These are phyloP conservation scores for Ganoderma meredithae DNA, from an alignment of 1,284 basidiomycete genomes.

Conservation along the genomic window DNA sequence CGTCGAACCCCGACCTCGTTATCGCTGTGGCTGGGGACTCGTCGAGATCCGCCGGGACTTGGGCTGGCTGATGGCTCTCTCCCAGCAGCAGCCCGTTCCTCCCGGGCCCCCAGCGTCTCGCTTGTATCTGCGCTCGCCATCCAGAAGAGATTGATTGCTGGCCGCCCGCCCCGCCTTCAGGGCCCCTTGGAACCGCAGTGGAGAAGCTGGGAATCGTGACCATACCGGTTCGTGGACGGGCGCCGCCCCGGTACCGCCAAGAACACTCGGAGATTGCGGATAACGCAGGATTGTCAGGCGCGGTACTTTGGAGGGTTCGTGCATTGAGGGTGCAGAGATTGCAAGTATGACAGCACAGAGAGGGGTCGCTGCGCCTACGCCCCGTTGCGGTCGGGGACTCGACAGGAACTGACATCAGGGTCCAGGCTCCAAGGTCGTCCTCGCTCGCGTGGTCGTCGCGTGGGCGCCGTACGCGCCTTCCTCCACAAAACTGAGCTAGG, in stretches of 20 bases:
- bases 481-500: too few relatives aligned
- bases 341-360: too few relatives aligned
- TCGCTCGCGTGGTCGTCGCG: constrained; percentile 3
- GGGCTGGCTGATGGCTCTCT: too few relatives aligned
- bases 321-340: too few relatives aligned
- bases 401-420: too few relatives aligned
- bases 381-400: background rate
- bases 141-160: background rate
- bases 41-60: background rate
- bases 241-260: background rate
- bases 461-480: background rate
- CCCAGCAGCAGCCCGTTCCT: too few relatives aligned
- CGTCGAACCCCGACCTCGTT: background rate
- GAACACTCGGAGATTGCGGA: background rate
- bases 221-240: background rate
- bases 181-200: background rate
- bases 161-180: background rate
- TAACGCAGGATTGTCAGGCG: background rate
- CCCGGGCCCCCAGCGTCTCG: too few relatives aligned
- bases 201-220: background rate
- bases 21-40: background rate
- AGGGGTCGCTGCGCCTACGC: background rate
- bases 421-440: background rate
- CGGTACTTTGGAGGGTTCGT: background rate
- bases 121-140: background rate